Base-by-base conservation (phyloP, 1,139 yeast genomes). In the Scheffersomyces parashehatae region DNA sequence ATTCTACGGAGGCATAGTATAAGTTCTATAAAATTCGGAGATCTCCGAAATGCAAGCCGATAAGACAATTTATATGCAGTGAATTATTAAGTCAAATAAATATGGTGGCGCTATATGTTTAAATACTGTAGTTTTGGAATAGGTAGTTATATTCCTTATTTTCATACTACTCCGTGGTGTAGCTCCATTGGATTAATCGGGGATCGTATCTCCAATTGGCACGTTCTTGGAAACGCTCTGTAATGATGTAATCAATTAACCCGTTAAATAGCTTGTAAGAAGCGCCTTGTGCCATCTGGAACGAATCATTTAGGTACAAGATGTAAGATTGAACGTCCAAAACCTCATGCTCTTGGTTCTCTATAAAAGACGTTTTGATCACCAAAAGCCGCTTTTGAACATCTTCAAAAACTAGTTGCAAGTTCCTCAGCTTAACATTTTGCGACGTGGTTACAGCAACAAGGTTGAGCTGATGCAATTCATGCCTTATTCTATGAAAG, bases 401-500 rank as follows among this genome's bases (percentile, higher is more conserved):
- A 38, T 58, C 60, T 8, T 43, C 32, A 30, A 49, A 50, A 0
- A 65, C 38, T 3, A 35, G 34, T 26, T 44, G 35, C 11, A 65
- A 51, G 28, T 45, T 53, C 2, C 43, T 41, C 49, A 51, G 57
- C 5, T 30, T 26, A 3, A 67, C 66, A 3, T 39, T 46, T 44
- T 64, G 68, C 2, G 56, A 42, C 37, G 52, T 62, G n/a, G 62
- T 55, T 5, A 63, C 62, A 30, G 35, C 35, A 31, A 30, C 20
- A 6, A 45, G 46, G 12, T 40, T 36, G 20, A 37, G 38, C 30
- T 26, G 34, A 16, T 37, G 26, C 50, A 73, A 45, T 15, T 48
- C 45, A 45, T 67, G 73, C 37, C 74, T 50, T 8, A 67, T 55
- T 7, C 53, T 45, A 43, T 72, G 75, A 45, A 74, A 73, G 3